Percentiles rank a stretch among this genome's conserved stretches.
Conservation (phyloP, 2,329 filamentous ascomycete genomes). For the Curvularia sp. region DNA sequence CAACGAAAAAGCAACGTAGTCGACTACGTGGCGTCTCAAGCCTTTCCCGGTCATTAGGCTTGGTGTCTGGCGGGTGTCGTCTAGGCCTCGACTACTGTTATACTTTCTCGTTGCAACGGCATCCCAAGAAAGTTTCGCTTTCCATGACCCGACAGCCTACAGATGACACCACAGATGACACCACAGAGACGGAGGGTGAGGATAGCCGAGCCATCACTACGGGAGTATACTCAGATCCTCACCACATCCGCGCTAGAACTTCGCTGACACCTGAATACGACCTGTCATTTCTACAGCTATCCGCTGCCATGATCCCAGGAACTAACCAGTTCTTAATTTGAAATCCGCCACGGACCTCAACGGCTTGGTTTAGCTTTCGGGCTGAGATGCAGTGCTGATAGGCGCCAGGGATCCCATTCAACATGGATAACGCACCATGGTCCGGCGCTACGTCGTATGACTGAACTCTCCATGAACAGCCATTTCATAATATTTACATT, state of each 20-base stretch:
- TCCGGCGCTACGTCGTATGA: not conserved
- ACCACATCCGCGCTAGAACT: constrained; percentile 3
- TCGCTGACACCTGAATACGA: not conserved
- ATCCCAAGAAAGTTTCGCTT: not conserved
- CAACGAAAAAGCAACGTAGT: constrained; percentile 1
- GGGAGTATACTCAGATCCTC: not conserved
- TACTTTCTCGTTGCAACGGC: not conserved
- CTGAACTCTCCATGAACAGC: not conserved
- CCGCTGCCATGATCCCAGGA: not conserved
- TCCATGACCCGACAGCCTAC: not conserved
- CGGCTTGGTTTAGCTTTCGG: constrained; percentile 6
- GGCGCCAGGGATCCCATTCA: constrained; percentile 2
- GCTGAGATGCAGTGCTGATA: constrained; percentile 1
- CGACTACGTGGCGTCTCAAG: constrained; percentile 1
- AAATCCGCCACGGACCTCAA: constrained; percentile 3
- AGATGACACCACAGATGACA: not conserved
- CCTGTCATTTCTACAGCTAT: not conserved
- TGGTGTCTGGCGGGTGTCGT: constrained; percentile 11
- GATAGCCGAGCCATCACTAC: not conserved
- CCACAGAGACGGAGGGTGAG: not conserved
- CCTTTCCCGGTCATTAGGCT: not conserved
- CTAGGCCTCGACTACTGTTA: not conserved
- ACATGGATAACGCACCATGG: constrained; percentile 7
- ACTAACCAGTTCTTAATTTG: not conserved
- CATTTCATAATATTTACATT: not conserved